A percentile compares a stretch with the other conserved stretches of the same genome.
These are phyloP conservation scores for Aspergillus glaucus DNA, from an alignment of 2,329 filamentous ascomycete genomes.

Conservation along the genomic window DNA sequence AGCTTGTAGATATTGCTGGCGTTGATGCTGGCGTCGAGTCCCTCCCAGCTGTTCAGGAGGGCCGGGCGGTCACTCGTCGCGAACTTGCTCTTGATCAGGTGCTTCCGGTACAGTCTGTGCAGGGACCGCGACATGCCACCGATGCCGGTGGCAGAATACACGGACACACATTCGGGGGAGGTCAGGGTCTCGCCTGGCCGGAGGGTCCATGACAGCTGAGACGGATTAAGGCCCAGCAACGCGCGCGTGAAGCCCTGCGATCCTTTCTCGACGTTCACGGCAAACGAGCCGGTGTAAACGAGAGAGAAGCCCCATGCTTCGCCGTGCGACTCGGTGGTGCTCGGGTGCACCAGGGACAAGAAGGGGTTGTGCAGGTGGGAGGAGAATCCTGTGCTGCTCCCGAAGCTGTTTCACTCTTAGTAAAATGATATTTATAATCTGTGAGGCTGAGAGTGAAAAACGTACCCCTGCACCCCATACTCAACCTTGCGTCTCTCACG, in stretches of 20 bases:
- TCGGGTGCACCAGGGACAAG: constrained; percentile 50
- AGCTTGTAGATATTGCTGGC: constrained; percentile 50
- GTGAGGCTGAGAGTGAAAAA: background rate
- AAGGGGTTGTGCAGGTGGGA: constrained; percentile 62
- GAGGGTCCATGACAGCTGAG: constrained; percentile 55
- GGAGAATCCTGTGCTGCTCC: constrained; percentile 56
- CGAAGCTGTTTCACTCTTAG: constrained; percentile 42
- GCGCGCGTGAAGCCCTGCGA: constrained; percentile 58
- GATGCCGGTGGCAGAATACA: constrained; percentile 55
- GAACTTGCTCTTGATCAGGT: constrained; percentile 54
- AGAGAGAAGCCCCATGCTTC: constrained; percentile 61
- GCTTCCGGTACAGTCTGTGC: constrained; percentile 56
- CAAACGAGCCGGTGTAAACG: constrained; percentile 59
- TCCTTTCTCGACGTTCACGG: constrained; percentile 55
- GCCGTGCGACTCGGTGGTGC: constrained; percentile 55
- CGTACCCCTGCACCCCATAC: constrained; percentile 51
- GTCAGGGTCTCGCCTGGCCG: constrained; percentile 51
- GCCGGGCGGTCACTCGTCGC: constrained; percentile 48
- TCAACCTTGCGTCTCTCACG: constrained; percentile 51
- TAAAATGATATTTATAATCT: too few species aligned
- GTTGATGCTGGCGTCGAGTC: constrained; percentile 54
- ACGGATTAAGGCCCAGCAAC: constrained; percentile 54
- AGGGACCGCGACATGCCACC: constrained; percentile 58
- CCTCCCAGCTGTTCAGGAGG: constrained; percentile 62
- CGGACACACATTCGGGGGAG: constrained; percentile 57